Evolutionary conservation across 2,329 filamentous ascomycete species (phyloP).

Genomic region (Alternaria incomplexa): DNA sequence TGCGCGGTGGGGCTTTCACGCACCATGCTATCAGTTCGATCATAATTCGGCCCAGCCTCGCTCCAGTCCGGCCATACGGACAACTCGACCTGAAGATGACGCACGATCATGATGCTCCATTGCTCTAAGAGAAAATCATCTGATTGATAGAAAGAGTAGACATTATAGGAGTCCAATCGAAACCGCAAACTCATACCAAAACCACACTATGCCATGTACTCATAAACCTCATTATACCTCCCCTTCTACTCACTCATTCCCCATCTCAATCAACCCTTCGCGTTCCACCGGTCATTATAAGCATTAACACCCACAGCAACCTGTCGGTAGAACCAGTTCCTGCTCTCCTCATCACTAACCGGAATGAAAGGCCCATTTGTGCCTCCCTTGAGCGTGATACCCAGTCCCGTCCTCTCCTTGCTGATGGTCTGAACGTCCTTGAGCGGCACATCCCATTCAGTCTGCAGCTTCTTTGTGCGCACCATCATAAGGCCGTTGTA

Average conservation of each 20-base stretch:
- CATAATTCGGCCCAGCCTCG: neutral
- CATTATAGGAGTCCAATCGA: constrained; percentile 1
- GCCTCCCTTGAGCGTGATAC: constrained; percentile 84
- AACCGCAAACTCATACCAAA: neutral
- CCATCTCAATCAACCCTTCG: constrained; percentile 54
- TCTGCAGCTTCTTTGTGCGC: constrained; percentile 80
- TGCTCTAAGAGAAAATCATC: neutral
- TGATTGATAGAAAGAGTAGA: neutral
- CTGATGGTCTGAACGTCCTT: constrained; percentile 97
- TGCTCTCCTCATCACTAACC: constrained; percentile 80
- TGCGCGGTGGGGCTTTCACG: neutral
- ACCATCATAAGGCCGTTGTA: constrained; percentile 83
- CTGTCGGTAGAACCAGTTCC: constrained; percentile 71
- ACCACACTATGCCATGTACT: constrained; percentile 10
- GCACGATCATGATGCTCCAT: accelerated
- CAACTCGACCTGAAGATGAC: neutral
- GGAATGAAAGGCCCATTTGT: constrained; percentile 95
- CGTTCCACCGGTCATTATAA: constrained; percentile 71
- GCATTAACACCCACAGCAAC: constrained; percentile 71
- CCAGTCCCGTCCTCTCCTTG: constrained; percentile 94
- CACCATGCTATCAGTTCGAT: neutral
- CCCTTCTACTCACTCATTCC: neutral
- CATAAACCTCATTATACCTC: neutral
- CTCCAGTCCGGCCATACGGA: neutral
- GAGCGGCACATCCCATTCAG: constrained; percentile 94